These are phyloP conservation scores for Cyclotella choctawhatcheeana DNA, from an alignment of 108 stramenopile species.

Conservation along the genomic window DNA sequence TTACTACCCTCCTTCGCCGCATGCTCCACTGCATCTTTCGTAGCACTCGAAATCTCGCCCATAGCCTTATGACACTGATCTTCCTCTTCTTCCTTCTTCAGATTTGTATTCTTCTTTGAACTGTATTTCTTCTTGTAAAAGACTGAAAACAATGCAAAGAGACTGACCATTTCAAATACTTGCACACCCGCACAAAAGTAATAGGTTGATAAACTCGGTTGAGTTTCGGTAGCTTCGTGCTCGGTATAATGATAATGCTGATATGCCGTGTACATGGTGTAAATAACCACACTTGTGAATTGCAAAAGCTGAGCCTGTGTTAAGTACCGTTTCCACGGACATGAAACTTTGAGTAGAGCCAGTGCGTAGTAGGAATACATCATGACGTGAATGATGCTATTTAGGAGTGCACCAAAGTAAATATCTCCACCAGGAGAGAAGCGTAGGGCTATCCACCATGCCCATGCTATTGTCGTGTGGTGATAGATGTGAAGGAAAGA, in stretches of 20 bases:
- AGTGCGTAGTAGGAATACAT: slow-evolving; percentile 99
- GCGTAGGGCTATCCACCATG: slow-evolving; percentile 91
- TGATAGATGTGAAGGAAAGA: slow-evolving; percentile 99
- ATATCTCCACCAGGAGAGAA: slow-evolving; percentile 91
- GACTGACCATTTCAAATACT: slow-evolving; percentile 86
- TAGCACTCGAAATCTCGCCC: slow-evolving; percentile 43
- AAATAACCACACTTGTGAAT: slow-evolving; percentile 92
- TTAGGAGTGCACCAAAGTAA: slow-evolving; percentile 97
- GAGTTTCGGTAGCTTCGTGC: slow-evolving; percentile 45
- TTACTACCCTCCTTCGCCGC: slow-evolving; percentile 56
- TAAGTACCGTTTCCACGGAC: slow-evolving; percentile 94
- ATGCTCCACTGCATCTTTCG: slow-evolving; percentile 41
- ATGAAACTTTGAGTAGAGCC: slow-evolving; percentile 68
- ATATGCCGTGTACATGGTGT: slow-evolving; percentile 57
- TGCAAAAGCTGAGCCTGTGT: slow-evolving; percentile 96
- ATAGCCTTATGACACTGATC: slow-evolving; percentile 57
- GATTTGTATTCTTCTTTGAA: slow-evolving; percentile 55
- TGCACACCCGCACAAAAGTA: slow-evolving; percentile 64
- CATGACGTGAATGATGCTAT: slow-evolving; percentile 97
- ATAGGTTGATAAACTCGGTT: slow-evolving; percentile 47
- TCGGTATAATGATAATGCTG: slow-evolving; percentile 40
- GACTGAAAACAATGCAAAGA: slow-evolving; percentile 79
- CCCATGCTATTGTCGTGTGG: slow-evolving; percentile 94
- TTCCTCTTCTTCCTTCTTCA: slow-evolving; percentile 23
- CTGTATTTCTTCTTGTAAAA: slow-evolving; percentile 86